A percentile compares a stretch with the other conserved stretches of the same genome.
These are phyloP conservation scores for Geranomyces variabilis DNA, from an alignment of 192 early-diverging fungal species.

Conservation along the genomic window DNA sequence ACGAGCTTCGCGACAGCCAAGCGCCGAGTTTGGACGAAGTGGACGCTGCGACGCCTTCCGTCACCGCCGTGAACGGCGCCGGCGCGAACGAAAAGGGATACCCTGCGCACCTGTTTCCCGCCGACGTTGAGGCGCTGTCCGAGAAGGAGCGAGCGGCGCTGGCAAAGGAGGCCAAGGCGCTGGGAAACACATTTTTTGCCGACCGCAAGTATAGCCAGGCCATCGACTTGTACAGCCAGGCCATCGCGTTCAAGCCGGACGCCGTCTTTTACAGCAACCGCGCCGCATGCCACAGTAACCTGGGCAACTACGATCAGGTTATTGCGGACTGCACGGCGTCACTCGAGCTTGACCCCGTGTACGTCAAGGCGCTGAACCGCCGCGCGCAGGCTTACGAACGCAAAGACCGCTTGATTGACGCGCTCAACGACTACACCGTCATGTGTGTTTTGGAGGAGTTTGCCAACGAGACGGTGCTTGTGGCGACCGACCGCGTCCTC, in stretches of 20 bases:
- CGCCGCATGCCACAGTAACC: slow-evolving; percentile 86
- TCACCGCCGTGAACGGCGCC: not conserved
- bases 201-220: slow-evolving; percentile 84
- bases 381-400: slow-evolving; percentile 70
- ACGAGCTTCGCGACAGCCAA: slow-evolving; percentile 1
- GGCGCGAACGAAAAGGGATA: slow-evolving; percentile 7
- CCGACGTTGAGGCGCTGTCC: slow-evolving; percentile 9
- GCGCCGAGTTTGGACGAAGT: not conserved
- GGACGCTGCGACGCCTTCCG: not conserved
- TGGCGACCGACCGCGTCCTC: slow-evolving; percentile 85
- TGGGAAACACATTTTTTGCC: slow-evolving; percentile 86
- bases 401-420: slow-evolving; percentile 49
- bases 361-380: slow-evolving; percentile 85
- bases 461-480: slow-evolving; percentile 78
- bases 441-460: slow-evolving; percentile 95
- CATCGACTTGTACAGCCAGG: slow-evolving; percentile 84
- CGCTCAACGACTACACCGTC: slow-evolving; percentile 83
- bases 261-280: slow-evolving; percentile 95
- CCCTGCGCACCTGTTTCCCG: slow-evolving; percentile 21
- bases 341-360: slow-evolving; percentile 79
- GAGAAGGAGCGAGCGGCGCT: slow-evolving; percentile 47
- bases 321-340: slow-evolving; percentile 85
- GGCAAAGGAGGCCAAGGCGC: slow-evolving; percentile 76
- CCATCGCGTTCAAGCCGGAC: slow-evolving; percentile 78
- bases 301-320: slow-evolving; percentile 70